Percentiles rank a stretch among this genome's conserved stretches.
Evolutionary conservation across 2,329 filamentous ascomycete species (phyloP).

Genomic region (Byssochlamys sp.): DNA sequence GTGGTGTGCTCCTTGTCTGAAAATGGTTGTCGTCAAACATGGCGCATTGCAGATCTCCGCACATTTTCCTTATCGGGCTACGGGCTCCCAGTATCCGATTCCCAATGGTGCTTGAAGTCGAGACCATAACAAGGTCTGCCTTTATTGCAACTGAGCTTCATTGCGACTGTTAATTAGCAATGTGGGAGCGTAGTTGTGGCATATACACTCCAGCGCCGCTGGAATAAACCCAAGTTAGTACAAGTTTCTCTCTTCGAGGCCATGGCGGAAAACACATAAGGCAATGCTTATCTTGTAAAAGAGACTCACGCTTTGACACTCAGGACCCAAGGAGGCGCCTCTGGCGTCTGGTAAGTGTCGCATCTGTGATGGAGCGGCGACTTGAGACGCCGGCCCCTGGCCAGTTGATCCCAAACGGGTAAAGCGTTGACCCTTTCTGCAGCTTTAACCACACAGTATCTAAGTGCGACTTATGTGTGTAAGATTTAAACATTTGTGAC

Average conservation of each 20-base stretch:
- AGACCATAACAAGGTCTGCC: background rate
- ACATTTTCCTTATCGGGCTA: background rate
- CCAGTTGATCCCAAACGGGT: background rate
- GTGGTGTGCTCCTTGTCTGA: background rate
- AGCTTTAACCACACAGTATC: background rate
- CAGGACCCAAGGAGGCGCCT: background rate
- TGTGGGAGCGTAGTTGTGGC: background rate
- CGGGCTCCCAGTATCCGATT: background rate
- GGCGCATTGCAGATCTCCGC: background rate
- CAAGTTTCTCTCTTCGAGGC: no score
- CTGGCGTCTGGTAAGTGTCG: background rate
- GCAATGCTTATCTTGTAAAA: no score
- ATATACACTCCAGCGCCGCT: background rate
- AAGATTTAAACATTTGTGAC: background rate
- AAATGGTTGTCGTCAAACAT: background rate
- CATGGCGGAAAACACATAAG: no score
- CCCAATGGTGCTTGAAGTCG: background rate
- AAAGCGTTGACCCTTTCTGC: background rate
- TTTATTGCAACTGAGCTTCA: background rate
- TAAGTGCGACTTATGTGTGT: background rate
- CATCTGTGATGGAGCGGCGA: background rate
- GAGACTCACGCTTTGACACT: no score
- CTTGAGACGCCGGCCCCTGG: background rate
- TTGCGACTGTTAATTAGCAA: background rate
- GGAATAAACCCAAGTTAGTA: background rate